Evolutionary conservation across 2,329 filamentous ascomycete species (phyloP), one percentile per base, ranked within the genome.

Genomic region (Aciculosporium take): DNA sequence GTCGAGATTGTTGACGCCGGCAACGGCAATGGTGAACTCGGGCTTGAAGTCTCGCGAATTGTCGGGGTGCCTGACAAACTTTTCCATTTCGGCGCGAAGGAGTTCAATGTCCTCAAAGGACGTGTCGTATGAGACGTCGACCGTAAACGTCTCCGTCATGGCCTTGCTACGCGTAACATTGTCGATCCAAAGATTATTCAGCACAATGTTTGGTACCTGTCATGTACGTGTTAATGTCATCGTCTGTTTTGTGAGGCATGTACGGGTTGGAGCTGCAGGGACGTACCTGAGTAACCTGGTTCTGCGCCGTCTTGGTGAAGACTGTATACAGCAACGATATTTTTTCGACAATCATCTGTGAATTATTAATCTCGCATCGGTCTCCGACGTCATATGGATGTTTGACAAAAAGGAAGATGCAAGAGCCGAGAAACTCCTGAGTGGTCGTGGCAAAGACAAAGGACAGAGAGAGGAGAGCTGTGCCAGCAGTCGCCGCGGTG

Each of bases 321-420:
- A 95, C 79, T 1, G 86, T 93, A 67, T 87, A 96, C 3, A 98
- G 71, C 24, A 98, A 73, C 2, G 88, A 94, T 52, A 96, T 96
- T 58, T 88, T 84, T 61, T 96, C 87, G 9, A 98, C 91, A 4
- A 86, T 70, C 51, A 94, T 77, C 51, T 78, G 71, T 49, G 80
- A 71, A 13, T 69, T 69, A 40, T 59, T 65, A 48, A 96, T 82
- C 53, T 95, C 87, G 33, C 96, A 84, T 21, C 91, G 81, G 59
- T 98, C 91, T 46, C 89, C 88, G 18, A 96, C 87, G 57, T 98
- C 91, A 59, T 84, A 96, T 0, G 91, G 89, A 59, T 98, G 91
- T 68, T 98, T 98, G 67, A 96, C 86, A 54, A 98, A 98, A 1
- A 98, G 68, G 68, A 98, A 98, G 55, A 98, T 94, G 67, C 89